Evolutionary conservation across 495 filamentous ascomycete species (phyloP).

Genomic region (Cryomyces antarcticus): DNA sequence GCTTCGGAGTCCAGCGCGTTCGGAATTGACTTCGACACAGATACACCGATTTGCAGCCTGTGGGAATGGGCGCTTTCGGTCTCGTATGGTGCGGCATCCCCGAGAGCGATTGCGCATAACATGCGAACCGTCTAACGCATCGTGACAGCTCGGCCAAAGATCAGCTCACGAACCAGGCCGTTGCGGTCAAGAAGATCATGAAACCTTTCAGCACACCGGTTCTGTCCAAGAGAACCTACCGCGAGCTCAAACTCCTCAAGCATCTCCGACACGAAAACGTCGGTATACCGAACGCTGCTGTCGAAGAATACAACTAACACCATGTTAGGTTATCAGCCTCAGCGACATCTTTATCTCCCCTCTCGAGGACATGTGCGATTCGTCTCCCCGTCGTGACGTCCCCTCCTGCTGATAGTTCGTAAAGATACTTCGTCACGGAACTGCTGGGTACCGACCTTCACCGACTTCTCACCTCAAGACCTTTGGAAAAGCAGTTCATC

Average conservation of each 20-base stretch:
- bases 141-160: conserved; percentile 72
- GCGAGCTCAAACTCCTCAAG: conserved; percentile 92
- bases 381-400: not conserved
- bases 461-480: conserved; percentile 81
- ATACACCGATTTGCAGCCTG: conserved; percentile 93
- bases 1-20: not conserved
- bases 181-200: conserved; percentile 99
- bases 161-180: conserved; percentile 84
- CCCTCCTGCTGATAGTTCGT: conserved; percentile 8
- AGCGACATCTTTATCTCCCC: conserved; percentile 99
- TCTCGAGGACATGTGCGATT: conserved; percentile 82
- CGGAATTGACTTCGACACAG: conserved; percentile 20
- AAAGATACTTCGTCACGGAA: conserved; percentile 92
- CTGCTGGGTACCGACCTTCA: conserved; percentile 93
- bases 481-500: conserved; percentile 97
- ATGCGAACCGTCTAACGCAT: not conserved
- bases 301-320: not conserved
- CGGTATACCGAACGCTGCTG: conserved; percentile 11
- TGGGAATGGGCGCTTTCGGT: conserved; percentile 97
- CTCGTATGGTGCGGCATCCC: conserved; percentile 62
- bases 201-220: conserved; percentile 98
- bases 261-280: conserved; percentile 96
- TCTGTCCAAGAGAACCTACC: conserved; percentile 88
- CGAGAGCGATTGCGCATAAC: not conserved
- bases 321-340: conserved; percentile 73